Evolutionary conservation across 2,329 filamentous ascomycete genomes (phyloP).

Genomic region (Talaromyces marneffei): DNA sequence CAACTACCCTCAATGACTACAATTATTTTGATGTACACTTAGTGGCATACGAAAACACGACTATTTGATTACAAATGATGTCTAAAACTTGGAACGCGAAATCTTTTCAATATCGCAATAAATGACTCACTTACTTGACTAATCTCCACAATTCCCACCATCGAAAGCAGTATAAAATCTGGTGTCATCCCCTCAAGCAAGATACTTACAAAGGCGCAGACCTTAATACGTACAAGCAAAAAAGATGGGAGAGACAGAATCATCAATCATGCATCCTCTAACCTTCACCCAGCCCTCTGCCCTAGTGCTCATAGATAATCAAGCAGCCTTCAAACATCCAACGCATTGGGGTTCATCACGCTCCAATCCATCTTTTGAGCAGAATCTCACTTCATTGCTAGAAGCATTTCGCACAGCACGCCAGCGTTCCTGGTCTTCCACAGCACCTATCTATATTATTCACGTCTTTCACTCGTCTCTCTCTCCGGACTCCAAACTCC

Average conservation of each 20-base stretch:
- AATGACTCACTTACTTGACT: conserved; percentile 4
- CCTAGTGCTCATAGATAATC: conserved; percentile 46
- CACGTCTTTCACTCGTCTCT: conserved; percentile 44
- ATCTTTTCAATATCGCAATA: neutral
- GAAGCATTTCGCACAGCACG: conserved; percentile 29
- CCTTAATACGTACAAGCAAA: too few relatives aligned
- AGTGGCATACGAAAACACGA: too few relatives aligned
- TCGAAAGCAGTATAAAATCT: neutral
- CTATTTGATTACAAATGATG: neutral
- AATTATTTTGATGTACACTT: neutral
- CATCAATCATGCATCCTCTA: conserved; percentile 9
- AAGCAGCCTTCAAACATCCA: conserved; percentile 38
- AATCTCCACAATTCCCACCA: neutral
- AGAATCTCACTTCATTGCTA: conserved; percentile 38
- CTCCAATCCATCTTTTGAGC: conserved; percentile 43
- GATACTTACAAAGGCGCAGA: neutral
- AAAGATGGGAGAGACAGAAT: neutral
- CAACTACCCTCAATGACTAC: neutral
- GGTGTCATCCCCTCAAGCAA: neutral
- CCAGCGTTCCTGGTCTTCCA: conserved; percentile 4
- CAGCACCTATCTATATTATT: conserved; percentile 32
- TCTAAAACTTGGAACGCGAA: neutral
- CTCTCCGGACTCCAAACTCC: conserved; percentile 30
- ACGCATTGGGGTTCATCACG: conserved; percentile 38
- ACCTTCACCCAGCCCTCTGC: conserved; percentile 29